Percentiles rank a stretch among this genome's conserved stretches.
Conservation (phyloP, 176 grass and related monocot genomes). For the Eleusine coracana region DNA sequence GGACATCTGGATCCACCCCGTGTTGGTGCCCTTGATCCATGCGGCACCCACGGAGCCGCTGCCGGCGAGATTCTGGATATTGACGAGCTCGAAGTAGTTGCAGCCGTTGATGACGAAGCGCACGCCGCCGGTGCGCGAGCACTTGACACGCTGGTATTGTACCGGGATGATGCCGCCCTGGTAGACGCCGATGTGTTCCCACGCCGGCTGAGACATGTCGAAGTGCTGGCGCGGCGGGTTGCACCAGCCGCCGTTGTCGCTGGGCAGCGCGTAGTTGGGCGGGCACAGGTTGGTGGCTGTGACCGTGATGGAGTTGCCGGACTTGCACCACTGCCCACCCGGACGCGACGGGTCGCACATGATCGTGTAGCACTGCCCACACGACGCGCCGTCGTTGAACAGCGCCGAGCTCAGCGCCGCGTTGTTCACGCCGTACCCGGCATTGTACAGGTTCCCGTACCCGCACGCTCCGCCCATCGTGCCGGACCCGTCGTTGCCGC, state of each 20-base stretch:
- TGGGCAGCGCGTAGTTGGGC: constrained; percentile 54
- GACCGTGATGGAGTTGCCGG: constrained; percentile 30
- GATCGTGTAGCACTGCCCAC: constrained; percentile 60
- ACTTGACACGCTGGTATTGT: constrained; percentile 53
- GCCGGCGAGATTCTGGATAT: constrained; percentile 54
- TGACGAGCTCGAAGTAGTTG: constrained; percentile 61
- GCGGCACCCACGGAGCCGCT: constrained; percentile 38
- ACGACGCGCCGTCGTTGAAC: constrained; percentile 62
- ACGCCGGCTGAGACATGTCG: constrained; percentile 74
- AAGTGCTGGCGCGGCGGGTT: constrained; percentile 49
- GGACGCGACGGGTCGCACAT: constrained; percentile 4
- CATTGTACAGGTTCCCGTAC: constrained; percentile 64
- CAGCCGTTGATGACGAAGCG: constrained; percentile 44
- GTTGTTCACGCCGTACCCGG: constrained; percentile 52
- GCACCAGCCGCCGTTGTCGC: constrained; percentile 63
- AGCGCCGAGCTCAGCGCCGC: constrained; percentile 53
- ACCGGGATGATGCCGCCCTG: constrained; percentile 61
- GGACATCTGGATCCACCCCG: constrained; percentile 36
- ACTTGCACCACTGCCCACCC: constrained; percentile 30
- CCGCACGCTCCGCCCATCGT: constrained; percentile 66
- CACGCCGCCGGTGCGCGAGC: constrained; percentile 53
- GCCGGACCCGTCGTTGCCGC: constrained; percentile 55
- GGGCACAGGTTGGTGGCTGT: constrained; percentile 68
- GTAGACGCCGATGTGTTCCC: constrained; percentile 40
- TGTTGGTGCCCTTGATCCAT: constrained; percentile 33